Percentiles rank a stretch among this genome's conserved stretches.
Conservation (phyloP, 2,329 filamentous ascomycete genomes). For the Colletotrichum scovillei region DNA sequence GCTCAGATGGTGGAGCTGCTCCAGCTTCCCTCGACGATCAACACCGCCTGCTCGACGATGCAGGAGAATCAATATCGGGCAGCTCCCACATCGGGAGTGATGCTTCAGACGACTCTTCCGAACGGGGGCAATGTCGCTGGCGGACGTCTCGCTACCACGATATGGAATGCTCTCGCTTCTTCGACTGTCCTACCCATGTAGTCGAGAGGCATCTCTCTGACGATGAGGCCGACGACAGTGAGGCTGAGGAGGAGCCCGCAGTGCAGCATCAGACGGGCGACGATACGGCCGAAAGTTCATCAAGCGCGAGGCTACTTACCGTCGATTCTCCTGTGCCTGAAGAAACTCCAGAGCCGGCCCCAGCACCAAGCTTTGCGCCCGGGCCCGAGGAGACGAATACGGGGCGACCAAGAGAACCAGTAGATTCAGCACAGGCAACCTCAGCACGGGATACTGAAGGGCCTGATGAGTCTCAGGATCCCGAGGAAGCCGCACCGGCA, state of each 20-base stretch:
- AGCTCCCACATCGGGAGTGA: conserved; percentile 55
- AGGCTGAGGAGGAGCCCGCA: conserved; percentile 12
- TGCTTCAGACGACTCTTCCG: conserved; percentile 34
- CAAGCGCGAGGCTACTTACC: neutral
- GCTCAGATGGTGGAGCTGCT: conserved; percentile 42
- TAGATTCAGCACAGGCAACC: conserved; percentile 30
- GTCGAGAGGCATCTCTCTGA: conserved; percentile 51
- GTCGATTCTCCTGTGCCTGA: neutral
- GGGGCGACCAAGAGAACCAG: conserved; percentile 8
- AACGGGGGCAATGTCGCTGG: conserved; percentile 49
- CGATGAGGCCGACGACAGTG: conserved; percentile 38
- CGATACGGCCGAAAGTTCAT: neutral
- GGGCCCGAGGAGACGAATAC: conserved; percentile 28
- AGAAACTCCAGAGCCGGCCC: conserved; percentile 10
- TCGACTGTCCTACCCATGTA: conserved; percentile 61
- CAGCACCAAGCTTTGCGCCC: conserved; percentile 34
- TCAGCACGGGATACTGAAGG: conserved; percentile 29
- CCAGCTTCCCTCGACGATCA: conserved; percentile 37
- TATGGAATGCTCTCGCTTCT: conserved; percentile 58
- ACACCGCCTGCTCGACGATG: conserved; percentile 34
- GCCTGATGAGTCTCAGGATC: conserved; percentile 32
- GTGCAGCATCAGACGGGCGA: conserved; percentile 9
- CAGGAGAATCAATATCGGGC: conserved; percentile 42
- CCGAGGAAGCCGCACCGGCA: conserved; percentile 31
- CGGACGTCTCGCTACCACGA: conserved; percentile 51